Base-by-base conservation (phyloP, 2,329 filamentous ascomycete species). In the Aspergillus texensis region DNA sequence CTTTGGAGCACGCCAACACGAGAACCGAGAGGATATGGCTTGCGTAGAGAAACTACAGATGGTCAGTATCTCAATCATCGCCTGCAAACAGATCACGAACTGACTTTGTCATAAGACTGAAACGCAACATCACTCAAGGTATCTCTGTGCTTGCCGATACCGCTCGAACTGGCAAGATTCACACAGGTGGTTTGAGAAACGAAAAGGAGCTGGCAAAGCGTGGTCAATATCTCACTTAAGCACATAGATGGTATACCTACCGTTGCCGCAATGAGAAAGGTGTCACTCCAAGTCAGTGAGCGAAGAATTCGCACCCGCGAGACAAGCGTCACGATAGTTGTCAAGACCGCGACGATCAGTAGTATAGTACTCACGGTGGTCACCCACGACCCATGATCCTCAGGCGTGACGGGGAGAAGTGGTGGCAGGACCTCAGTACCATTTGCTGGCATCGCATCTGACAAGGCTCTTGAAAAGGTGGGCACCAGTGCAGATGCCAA, bases 1-100 rank as follows among this genome's bases (percentile, higher is more conserved):
- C 36, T 34, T 60, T 60, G 10, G 58, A 60, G 32, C 58, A 60
- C 5, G 48, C 39, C 3, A 60, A 48, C 11, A 60, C 58, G 8
- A 34, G 3, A 10, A 54, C 34, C 1, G 58, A 28, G 19, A 60
- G 58, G 9, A 60, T 39, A 11, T 60, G 48, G 26, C 58, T 45
- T 11, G 58, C 48, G 32, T 55, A 60, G 1, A 60, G n/a, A 32
- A 26, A 43, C 58, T 60, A 9, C 16, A 55, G 4, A 30, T 30
- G 9, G 36, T 60, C 26, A 60, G 58, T 32, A 4, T 30, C 5
- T 34, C 3, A 28, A 2, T 30, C 14, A 4, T 39, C 2, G 11
- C 46, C 16, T 14, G 8, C 5, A 0, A 8, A 16, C 12, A n/a
- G 5, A 19, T 32, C 6, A 28, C 4, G 5, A 24, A 3, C 57